phyloP scores from a whole-genome alignment of 1,139 yeast species.

The Yueomyces sp. region DNA sequence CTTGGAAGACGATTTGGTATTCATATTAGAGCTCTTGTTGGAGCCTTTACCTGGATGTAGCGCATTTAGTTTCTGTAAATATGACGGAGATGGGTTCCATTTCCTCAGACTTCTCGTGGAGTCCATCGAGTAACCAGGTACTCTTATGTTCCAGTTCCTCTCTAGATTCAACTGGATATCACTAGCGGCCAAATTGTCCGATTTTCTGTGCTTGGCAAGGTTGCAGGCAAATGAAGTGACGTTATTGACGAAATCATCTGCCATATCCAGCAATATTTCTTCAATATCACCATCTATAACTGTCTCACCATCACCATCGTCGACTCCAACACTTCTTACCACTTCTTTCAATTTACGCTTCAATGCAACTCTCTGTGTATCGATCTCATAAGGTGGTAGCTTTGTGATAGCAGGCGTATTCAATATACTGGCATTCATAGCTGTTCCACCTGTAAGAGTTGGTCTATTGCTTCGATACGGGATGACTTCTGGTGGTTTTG shows the following conservation, averaged over 20 bases:
- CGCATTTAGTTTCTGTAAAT: constrained; percentile 47
- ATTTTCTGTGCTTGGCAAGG: constrained; percentile 84
- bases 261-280: constrained; percentile 76
- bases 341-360: constrained; percentile 81
- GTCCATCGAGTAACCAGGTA: constrained; percentile 88
- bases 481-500: constrained; percentile 52
- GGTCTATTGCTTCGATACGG: constrained; percentile 60
- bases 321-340: constrained; percentile 69
- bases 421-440: constrained; percentile 50
- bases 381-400: constrained; percentile 73
- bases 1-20: not conserved
- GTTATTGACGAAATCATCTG: constrained; percentile 87
- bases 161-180: constrained; percentile 90
- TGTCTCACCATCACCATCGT: constrained; percentile 81
- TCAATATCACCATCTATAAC: constrained; percentile 95
- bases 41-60: not conserved
- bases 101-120: constrained; percentile 77
- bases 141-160: constrained; percentile 87
- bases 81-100: constrained; percentile 62
- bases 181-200: constrained; percentile 76
- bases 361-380: constrained; percentile 73
- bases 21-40: not conserved
- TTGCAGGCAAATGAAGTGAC: constrained; percentile 91
- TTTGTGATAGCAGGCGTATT: constrained; percentile 67
- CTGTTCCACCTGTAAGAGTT: constrained; percentile 75